phyloP scores from a whole-genome alignment of 495 filamentous ascomycete genomes.

The Xylaria scruposa region DNA sequence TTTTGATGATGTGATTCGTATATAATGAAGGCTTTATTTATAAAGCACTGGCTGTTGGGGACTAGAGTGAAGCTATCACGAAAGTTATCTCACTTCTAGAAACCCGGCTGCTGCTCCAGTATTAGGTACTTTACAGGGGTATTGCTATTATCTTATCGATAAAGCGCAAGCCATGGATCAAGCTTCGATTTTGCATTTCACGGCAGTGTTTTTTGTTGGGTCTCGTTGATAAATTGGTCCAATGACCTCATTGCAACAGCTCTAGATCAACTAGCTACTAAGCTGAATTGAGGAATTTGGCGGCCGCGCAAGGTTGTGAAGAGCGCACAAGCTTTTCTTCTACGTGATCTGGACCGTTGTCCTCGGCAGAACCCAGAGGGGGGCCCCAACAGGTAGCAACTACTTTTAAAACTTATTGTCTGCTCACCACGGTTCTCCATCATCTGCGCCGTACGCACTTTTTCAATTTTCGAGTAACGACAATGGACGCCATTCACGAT shows the following conservation, averaged over 20 bases:
- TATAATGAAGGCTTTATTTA: background rate
- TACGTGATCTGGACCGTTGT: background rate
- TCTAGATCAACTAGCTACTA: constrained; percentile 9
- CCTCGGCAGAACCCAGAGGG: too few relatives aligned
- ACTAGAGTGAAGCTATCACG: background rate
- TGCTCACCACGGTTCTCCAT: background rate
- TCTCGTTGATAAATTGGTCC: background rate
- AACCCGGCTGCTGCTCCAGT: background rate
- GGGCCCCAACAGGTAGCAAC: background rate
- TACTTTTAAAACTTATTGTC: background rate
- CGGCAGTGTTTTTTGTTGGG: constrained; percentile 5
- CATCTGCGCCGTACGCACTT: background rate
- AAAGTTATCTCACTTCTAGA: background rate
- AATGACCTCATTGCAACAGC: constrained; percentile 24
- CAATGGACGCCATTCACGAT: constrained; percentile 48
- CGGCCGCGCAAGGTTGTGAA: background rate
- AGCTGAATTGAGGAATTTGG: background rate
- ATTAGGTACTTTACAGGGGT: background rate
- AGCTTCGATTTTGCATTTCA: background rate
- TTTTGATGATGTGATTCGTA: background rate
- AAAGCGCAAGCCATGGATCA: background rate
- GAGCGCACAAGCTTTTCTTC: background rate
- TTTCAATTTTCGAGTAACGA: constrained; percentile 16
- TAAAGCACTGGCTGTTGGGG: background rate
- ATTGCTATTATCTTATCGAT: background rate